Conservation (phyloP, 2,329 filamentous ascomycete genomes). For the Penicillium sp. region DNA sequence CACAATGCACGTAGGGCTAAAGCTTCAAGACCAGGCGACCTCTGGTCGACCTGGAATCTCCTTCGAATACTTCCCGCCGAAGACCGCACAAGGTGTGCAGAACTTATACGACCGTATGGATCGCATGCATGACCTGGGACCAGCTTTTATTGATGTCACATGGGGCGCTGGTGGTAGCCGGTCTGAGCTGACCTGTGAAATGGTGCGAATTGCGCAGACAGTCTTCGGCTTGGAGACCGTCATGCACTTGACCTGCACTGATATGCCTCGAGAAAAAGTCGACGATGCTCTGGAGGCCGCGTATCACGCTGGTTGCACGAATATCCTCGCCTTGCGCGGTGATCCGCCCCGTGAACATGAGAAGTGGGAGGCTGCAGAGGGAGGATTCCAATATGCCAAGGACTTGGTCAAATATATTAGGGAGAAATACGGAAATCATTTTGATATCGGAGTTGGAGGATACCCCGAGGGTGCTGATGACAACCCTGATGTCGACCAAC, state of each 20-base stretch:
- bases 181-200: slow-evolving; percentile 90
- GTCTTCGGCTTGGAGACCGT: slow-evolving; percentile 96
- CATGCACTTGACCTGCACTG: slow-evolving; percentile 98
- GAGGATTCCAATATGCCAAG: slow-evolving; percentile 84
- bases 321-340: slow-evolving; percentile 88
- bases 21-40: slow-evolving; percentile 76
- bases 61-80: slow-evolving; percentile 98
- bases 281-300: slow-evolving; percentile 82
- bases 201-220: slow-evolving; percentile 93
- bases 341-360: slow-evolving; percentile 92
- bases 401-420: slow-evolving; percentile 85
- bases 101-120: slow-evolving; percentile 99
- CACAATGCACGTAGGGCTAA: slow-evolving; percentile 88
- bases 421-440: slow-evolving; percentile 77
- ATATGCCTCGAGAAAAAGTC: slow-evolving; percentile 91
- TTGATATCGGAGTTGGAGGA: slow-evolving; percentile 94
- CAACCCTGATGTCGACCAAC: slow-evolving; percentile 75
- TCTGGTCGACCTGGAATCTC: slow-evolving; percentile 85
- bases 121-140: slow-evolving; percentile 91
- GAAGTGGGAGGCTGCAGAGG: slow-evolving; percentile 84
- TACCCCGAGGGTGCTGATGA: slow-evolving; percentile 96
- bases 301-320: slow-evolving; percentile 93
- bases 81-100: slow-evolving; percentile 84
- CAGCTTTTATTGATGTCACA: slow-evolving; percentile 95
- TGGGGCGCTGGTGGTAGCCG: slow-evolving; percentile 94